These are phyloP conservation scores for Cyclotella choctawhatcheeana DNA, from an alignment of 108 stramenopile species.

Conservation along the genomic window DNA sequence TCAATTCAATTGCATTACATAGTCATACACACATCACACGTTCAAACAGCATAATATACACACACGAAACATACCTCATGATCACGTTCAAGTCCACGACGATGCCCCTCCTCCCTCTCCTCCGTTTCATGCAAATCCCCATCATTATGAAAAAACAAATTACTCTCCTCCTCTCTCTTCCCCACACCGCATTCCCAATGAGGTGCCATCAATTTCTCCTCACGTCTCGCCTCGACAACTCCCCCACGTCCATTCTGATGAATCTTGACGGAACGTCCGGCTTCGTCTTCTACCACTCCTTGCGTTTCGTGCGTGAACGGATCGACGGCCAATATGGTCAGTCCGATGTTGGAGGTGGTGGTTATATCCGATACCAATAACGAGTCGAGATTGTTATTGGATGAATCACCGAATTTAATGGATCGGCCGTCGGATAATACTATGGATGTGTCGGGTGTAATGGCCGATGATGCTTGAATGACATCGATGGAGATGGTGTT, in stretches of 20 bases:
- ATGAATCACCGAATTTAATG: neutral
- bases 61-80: neutral
- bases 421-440: neutral
- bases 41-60: too few relatives aligned
- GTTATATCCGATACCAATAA: neutral
- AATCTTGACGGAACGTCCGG: too few relatives aligned
- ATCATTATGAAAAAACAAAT: too few relatives aligned
- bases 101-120: conserved; percentile 5
- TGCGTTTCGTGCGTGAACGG: neutral
- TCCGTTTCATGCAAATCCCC: neutral
- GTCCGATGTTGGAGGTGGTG: neutral
- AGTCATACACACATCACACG: too few relatives aligned
- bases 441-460: conserved; percentile 5
- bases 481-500: conserved; percentile 16
- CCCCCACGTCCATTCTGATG: too few relatives aligned
- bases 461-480: conserved; percentile 1
- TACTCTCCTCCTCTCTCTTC: too few relatives aligned
- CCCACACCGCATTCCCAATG: conserved; percentile 14
- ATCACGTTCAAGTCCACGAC: conserved; percentile 3
- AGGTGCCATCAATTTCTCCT: neutral
- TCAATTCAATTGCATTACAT: neutral
- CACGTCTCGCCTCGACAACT: too few relatives aligned
- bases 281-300: neutral
- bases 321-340: conserved; percentile 4
- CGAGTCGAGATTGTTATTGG: neutral